These are phyloP conservation scores for Nicotiana attenuata DNA, from an alignment of 257 asterid species.

Conservation along the genomic window DNA sequence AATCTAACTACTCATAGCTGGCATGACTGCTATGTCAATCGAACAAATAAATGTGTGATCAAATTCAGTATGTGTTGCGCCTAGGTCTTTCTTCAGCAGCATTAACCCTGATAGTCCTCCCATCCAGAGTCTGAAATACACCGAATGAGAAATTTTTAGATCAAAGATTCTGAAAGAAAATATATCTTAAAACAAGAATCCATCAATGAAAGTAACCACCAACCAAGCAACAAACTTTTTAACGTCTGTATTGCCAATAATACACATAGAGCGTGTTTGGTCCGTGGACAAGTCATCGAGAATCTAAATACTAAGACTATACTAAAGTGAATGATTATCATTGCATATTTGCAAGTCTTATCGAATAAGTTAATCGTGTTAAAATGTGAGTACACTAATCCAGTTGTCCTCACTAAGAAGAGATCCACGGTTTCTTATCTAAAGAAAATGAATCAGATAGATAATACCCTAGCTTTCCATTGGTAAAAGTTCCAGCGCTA, in stretches of 20 bases:
- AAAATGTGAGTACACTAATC: neutral
- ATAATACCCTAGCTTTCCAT: neutral
- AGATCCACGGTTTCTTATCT: neutral
- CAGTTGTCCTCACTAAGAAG: neutral
- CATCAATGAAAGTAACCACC: neutral
- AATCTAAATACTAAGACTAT: neutral
- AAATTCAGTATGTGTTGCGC: slow-evolving; percentile 28
- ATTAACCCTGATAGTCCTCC: slow-evolving; percentile 66
- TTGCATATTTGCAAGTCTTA: neutral
- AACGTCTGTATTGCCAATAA: neutral
- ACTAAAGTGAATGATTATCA: neutral
- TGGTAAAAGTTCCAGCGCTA: neutral
- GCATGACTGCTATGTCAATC: neutral
- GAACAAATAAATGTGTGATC: neutral
- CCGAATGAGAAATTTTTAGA: neutral
- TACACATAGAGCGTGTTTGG: neutral
- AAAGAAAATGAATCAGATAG: neutral
- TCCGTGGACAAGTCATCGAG: neutral
- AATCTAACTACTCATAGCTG: neutral
- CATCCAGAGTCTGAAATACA: slow-evolving; percentile 59
- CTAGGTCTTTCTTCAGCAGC: slow-evolving; percentile 68
- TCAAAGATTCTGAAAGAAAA: neutral
- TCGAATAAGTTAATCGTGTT: neutral
- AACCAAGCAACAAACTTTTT: neutral
- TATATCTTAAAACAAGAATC: neutral